Base-by-base conservation (phyloP, 1,284 basidiomycete genomes). In the Psilocybe mexicana region DNA sequence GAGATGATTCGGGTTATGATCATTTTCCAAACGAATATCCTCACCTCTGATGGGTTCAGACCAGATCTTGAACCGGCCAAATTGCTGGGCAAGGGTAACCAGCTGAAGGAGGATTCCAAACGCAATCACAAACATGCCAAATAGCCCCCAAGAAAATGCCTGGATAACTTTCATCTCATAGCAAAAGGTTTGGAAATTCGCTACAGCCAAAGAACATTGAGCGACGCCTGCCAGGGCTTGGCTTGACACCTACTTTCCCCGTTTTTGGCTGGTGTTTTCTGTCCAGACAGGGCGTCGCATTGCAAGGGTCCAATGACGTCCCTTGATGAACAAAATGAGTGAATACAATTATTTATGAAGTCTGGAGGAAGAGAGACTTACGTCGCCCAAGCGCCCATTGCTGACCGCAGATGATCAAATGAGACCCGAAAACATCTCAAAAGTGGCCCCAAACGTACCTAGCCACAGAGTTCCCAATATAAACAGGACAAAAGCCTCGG, bases 101-200 rank as follows among this genome's bases (percentile, higher is more conserved):
- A 81, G 72, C 48, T 67, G 54, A 60, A 75, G 58, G 47, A 77
- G 71, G 43, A 76, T 70, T 52, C 68, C 52, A 54, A 73, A 66
- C 14, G 79, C 86, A 49, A 79, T 60, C 12, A 72, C 66, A 78
- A 85, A 83, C 48, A 85, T 67, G 54, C 76, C 76, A 65, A 92
- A 92, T 54, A 83, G 74, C 67, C 83, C 77, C 90, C 90, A 92
- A 0, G 90, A 91, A 69, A 92, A 85, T 1, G 87, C 88, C 64
- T 90, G 82, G 40, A 90, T 79, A 54, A 86, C 84, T 70, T 87
- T 90, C 84, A 90, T 88, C 67, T 90, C 82, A 69, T 89, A 87
- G 69, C 90, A 92, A 62, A 81, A 90, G 24, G 74, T 69, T 63
- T 75, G 75, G 2, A 73, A 72, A 51, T 80, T 80, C 59, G 84